Conservation (phyloP, 352 stramenopile genomes). For the Phytophthora tentaculata region DNA sequence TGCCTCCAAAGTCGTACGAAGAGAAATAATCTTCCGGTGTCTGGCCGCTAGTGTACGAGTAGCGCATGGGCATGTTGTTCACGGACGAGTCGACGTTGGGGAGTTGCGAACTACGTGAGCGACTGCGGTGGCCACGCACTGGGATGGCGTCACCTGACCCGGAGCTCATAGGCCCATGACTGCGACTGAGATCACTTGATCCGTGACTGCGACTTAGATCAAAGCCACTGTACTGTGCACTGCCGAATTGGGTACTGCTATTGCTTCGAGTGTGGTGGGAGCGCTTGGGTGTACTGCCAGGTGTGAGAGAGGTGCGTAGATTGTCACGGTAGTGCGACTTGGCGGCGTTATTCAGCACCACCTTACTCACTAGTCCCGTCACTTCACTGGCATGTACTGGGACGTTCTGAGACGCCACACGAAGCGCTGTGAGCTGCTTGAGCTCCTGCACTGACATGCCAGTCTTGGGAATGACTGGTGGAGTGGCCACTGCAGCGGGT, state of each 20-base stretch:
- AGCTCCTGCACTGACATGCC: conserved; percentile 89
- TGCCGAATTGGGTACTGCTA: conserved; percentile 39
- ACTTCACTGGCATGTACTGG: conserved; percentile 70
- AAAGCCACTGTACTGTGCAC: conserved; percentile 38
- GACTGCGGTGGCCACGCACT: conserved; percentile 57
- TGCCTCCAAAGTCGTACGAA: conserved; percentile 45
- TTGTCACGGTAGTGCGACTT: conserved; percentile 84
- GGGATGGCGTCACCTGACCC: conserved; percentile 36
- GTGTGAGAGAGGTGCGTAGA: conserved; percentile 61
- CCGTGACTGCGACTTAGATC: conserved; percentile 39
- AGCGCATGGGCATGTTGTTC: conserved; percentile 56
- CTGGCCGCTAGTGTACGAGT: conserved; percentile 67
- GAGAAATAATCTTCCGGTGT: conserved; percentile 65
- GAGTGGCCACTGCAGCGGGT: conserved; percentile 29
- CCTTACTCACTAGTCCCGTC: conserved; percentile 77
- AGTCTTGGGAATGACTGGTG: conserved; percentile 69
- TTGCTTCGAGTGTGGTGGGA: conserved; percentile 39
- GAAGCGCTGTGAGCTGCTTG: conserved; percentile 84
- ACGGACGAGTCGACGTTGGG: conserved; percentile 41
- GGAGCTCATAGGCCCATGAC: conserved; percentile 34
- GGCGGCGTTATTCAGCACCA: conserved; percentile 72
- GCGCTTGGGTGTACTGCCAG: conserved; percentile 58
- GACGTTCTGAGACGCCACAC: conserved; percentile 74
- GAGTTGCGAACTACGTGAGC: conserved; percentile 58
- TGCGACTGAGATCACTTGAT: conserved; percentile 34